Percentiles rank a stretch among this genome's conserved stretches.
Evolutionary conservation across 1,139 yeast genomes (phyloP).

Genomic region (Candida sanyaensis): DNA sequence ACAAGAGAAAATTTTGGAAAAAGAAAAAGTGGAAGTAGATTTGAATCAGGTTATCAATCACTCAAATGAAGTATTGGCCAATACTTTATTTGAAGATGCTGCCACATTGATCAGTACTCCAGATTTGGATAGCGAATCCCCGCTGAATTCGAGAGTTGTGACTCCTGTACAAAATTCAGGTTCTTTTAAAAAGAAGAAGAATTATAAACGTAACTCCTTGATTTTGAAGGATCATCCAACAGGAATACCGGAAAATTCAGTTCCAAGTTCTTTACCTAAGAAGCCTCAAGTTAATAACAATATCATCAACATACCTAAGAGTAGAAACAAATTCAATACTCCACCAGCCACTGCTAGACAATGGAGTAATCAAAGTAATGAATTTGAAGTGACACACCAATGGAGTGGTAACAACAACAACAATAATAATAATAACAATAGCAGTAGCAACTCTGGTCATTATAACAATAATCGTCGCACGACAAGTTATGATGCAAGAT

Average conservation of each 20-base stretch:
- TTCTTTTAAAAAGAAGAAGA: conserved; percentile 29
- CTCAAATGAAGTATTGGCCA: conserved; percentile 34
- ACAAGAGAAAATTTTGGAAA: conserved; percentile 27
- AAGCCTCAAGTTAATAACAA: conserved; percentile 19
- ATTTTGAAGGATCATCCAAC: conserved; percentile 5
- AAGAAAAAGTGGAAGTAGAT: conserved; percentile 33
- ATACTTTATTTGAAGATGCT: conserved; percentile 35
- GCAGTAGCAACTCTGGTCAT: conserved; percentile 7
- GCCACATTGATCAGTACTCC: conserved; percentile 32
- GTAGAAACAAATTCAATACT: conserved; percentile 5
- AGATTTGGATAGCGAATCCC: conserved; percentile 15
- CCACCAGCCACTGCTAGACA: conserved; percentile 8
- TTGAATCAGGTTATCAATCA: conserved; percentile 37
- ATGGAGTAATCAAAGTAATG: conserved; percentile 11
- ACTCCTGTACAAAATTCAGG: conserved; percentile 24
- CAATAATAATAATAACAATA: conserved; percentile 5
- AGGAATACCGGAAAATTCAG: conserved; percentile 1
- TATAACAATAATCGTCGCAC: conserved; percentile 10
- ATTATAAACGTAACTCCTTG: conserved; percentile 28
- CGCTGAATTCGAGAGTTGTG: conserved; percentile 12
- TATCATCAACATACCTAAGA: conserved; percentile 14
- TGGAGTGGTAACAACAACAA: conserved; percentile 4
- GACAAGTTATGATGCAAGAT: conserved; percentile 9
- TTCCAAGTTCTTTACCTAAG: conserved; percentile 20
- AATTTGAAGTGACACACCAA: conserved; percentile 9